These are phyloP conservation scores for Keithomyces neogunnii DNA, from an alignment of 2,329 filamentous ascomycete species.

Conservation along the genomic window DNA sequence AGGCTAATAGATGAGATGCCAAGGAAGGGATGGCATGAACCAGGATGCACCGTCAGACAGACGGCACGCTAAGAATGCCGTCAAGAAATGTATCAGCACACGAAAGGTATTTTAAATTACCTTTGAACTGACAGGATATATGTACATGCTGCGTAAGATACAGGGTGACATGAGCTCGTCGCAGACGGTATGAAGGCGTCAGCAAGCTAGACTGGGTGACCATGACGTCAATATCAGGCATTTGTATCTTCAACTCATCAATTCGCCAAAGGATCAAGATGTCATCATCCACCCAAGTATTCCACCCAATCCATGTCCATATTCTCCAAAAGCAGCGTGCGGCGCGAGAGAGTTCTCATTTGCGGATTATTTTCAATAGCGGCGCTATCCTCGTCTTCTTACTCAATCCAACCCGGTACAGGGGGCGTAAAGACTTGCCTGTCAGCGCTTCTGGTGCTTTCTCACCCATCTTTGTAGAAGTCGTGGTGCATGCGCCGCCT, in stretches of 20 bases:
- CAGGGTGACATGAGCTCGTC: no score
- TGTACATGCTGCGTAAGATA: no score
- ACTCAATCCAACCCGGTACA: slow-evolving; percentile 43
- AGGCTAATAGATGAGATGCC: no score
- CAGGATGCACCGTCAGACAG: no score
- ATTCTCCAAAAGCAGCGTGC: not conserved
- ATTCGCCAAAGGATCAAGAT: not conserved
- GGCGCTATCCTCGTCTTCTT: slow-evolving; percentile 41
- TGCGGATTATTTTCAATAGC: slow-evolving; percentile 40
- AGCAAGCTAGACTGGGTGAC: no score
- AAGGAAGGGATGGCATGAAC: no score
- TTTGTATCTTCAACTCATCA: not conserved
- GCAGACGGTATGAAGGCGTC: no score
- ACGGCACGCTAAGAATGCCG: no score
- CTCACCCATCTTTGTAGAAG: slow-evolving; percentile 6
- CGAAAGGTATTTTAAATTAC: no score
- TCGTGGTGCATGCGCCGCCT: not conserved
- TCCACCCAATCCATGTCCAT: not conserved
- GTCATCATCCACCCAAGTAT: not conserved
- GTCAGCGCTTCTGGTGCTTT: slow-evolving; percentile 10
- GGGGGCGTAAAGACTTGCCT: slow-evolving; percentile 24
- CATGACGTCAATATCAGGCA: no score
- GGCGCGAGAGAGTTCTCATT: slow-evolving; percentile 15
- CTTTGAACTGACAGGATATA: no score
- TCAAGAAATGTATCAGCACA: no score